A percentile compares a stretch with the other conserved stretches of the same genome.
Conservation (phyloP, 495 filamentous ascomycete species). For the Jackrogersella minutella region DNA sequence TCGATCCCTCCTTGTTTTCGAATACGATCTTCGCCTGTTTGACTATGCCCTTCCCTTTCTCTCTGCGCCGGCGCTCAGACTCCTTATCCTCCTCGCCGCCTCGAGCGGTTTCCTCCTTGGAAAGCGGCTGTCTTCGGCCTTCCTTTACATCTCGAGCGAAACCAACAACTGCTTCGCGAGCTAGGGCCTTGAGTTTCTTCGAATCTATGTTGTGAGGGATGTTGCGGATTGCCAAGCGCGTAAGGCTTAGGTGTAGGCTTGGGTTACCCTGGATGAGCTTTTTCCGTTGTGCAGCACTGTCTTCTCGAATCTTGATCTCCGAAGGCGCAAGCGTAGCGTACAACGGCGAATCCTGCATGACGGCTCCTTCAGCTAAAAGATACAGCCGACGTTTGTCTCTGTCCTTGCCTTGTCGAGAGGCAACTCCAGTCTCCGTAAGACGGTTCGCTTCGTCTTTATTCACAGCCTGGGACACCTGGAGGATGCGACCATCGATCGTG, state of each 20-base stretch:
- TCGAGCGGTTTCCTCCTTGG: constrained; percentile 83
- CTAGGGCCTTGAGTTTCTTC: constrained; percentile 90
- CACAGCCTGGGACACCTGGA: constrained; percentile 86
- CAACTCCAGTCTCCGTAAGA: constrained; percentile 72
- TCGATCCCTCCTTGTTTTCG: constrained; percentile 81
- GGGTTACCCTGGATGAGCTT: constrained; percentile 90
- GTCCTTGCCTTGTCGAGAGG: constrained; percentile 70
- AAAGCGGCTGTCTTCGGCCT: constrained; percentile 74
- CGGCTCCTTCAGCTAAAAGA: constrained; percentile 85
- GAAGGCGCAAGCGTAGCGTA: constrained; percentile 78
- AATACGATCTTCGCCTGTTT: constrained; percentile 94
- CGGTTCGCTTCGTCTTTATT: constrained; percentile 77
- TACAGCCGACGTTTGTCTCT: constrained; percentile 93
- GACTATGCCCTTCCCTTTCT: constrained; percentile 91
- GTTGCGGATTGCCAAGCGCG: constrained; percentile 93
- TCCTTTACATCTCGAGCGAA: constrained; percentile 90
- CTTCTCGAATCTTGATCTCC: constrained; percentile 87
- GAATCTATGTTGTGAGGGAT: constrained; percentile 83
- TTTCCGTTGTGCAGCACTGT: constrained; percentile 87
- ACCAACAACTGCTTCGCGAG: constrained; percentile 86
- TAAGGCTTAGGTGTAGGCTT: constrained; percentile 85
- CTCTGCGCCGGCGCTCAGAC: constrained; percentile 77
- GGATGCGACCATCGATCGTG: constrained; percentile 85
- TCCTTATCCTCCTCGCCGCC: constrained; percentile 80
- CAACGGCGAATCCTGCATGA: constrained; percentile 73